Conservation (phyloP, 1,139 yeast genomes). For the Yamadazyma atlantica region DNA sequence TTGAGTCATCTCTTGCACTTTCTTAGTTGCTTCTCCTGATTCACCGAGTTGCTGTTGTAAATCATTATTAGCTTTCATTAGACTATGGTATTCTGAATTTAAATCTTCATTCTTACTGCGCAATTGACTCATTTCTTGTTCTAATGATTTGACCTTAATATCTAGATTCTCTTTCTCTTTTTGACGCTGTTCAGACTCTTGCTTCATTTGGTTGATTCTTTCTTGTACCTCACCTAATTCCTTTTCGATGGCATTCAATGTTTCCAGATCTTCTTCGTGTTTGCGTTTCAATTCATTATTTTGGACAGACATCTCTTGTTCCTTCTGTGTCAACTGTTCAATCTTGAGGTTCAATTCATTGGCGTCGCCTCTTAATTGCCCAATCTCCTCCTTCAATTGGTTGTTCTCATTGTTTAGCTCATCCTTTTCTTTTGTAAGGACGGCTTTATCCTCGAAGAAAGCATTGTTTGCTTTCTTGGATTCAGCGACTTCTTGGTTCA, state of each 20-base stretch:
- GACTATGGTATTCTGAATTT: neutral
- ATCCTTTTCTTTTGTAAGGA: neutral
- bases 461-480: neutral
- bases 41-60: neutral
- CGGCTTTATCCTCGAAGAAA: neutral
- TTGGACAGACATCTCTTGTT: neutral
- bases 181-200: neutral
- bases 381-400: neutral
- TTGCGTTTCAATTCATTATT: slow-evolving; percentile 9
- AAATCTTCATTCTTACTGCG: neutral
- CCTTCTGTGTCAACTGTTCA: neutral
- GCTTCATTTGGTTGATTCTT: slow-evolving; percentile 1
- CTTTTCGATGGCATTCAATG: slow-evolving; percentile 5
- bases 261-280: slow-evolving; percentile 10
- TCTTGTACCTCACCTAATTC: neutral
- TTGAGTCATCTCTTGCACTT: neutral
- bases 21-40: too few relatives aligned
- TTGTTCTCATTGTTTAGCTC: neutral
- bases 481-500: neutral
- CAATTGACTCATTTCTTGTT: slow-evolving; percentile 1
- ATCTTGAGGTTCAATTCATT: neutral
- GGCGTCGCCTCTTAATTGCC: neutral
- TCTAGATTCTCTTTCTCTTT: neutral
- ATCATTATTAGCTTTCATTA: slow-evolving; percentile 1
- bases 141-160: neutral